phyloP scores from a whole-genome alignment of 345 rosid species.

The Bruguiera gymnorhiza region DNA sequence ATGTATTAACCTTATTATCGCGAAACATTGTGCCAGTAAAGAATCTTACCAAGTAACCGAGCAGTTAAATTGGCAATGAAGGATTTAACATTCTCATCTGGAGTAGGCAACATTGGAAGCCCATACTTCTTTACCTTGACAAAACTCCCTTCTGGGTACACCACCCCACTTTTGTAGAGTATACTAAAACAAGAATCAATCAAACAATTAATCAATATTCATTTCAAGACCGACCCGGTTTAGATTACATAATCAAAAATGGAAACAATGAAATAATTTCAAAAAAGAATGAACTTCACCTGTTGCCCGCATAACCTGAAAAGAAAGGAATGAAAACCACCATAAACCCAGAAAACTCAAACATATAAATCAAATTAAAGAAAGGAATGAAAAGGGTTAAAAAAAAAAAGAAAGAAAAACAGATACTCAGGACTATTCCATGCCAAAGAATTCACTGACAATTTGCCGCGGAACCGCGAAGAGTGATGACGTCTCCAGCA shows the following conservation, averaged over 20 bases:
- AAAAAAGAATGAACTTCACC: slow-evolving; percentile 36
- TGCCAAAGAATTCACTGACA: slow-evolving; percentile 47
- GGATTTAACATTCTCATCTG: slow-evolving; percentile 85
- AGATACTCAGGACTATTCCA: slow-evolving; percentile 7
- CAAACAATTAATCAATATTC: slow-evolving; percentile 7
- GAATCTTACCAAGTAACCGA: slow-evolving; percentile 66
- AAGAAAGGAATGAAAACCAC: background rate
- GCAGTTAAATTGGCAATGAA: slow-evolving; percentile 62
- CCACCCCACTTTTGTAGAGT: slow-evolving; percentile 91
- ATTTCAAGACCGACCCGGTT: background rate
- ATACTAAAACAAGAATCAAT: slow-evolving; percentile 40
- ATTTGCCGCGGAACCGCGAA: too few species aligned
- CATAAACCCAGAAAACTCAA: background rate
- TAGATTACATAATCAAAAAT: background rate
- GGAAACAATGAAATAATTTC: background rate
- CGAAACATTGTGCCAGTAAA: background rate
- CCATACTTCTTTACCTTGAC: slow-evolving; percentile 95
- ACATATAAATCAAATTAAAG: background rate
- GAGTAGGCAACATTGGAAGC: slow-evolving; percentile 82
- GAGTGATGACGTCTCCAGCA: too few species aligned
- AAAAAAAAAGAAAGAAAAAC: too few species aligned
- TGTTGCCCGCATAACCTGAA: slow-evolving; percentile 95
- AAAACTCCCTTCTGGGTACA: slow-evolving; percentile 90
- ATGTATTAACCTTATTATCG: background rate
- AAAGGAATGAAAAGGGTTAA: background rate